These are phyloP conservation scores for Vigna mungo DNA, from an alignment of 306 rosid genomes.

Conservation along the genomic window DNA sequence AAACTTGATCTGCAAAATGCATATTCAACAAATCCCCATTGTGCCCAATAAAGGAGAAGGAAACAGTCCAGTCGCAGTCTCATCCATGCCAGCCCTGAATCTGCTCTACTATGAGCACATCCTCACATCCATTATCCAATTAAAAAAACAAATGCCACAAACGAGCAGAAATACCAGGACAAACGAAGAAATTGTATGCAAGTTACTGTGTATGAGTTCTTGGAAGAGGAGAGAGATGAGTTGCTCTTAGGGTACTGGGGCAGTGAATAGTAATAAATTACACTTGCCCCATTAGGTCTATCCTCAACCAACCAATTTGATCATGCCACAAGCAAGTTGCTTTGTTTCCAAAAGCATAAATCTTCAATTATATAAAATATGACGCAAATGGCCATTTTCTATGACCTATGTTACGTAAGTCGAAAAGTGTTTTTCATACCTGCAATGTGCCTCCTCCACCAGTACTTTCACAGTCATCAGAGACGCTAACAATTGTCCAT, in stretches of 20 bases:
- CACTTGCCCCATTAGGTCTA: background rate
- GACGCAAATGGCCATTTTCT: background rate
- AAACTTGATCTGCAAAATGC: background rate
- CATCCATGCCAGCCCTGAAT: too few relatives aligned
- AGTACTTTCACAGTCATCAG: conserved; percentile 96
- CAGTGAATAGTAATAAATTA: too few relatives aligned
- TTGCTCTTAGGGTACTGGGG: background rate
- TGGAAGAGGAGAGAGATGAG: background rate
- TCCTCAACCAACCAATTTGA: conserved; percentile 24
- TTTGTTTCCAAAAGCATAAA: background rate
- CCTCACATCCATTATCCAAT: background rate
- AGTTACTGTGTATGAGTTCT: background rate
- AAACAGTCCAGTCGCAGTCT: too few relatives aligned
- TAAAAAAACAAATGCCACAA: background rate
- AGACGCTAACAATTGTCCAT: conserved; percentile 97
- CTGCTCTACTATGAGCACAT: too few relatives aligned
- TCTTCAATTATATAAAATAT: background rate
- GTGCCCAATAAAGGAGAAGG: background rate
- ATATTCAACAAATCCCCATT: background rate
- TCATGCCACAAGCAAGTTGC: background rate
- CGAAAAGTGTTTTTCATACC: conserved; percentile 50
- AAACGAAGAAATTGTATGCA: background rate
- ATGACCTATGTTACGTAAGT: background rate
- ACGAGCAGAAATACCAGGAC: background rate
- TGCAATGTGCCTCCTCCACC: conserved; percentile 99